Percentiles rank a stretch among this genome's conserved stretches.
These are phyloP conservation scores for Pholiota microspora DNA, from an alignment of 768 basidiomycete genomes.

Conservation along the genomic window DNA sequence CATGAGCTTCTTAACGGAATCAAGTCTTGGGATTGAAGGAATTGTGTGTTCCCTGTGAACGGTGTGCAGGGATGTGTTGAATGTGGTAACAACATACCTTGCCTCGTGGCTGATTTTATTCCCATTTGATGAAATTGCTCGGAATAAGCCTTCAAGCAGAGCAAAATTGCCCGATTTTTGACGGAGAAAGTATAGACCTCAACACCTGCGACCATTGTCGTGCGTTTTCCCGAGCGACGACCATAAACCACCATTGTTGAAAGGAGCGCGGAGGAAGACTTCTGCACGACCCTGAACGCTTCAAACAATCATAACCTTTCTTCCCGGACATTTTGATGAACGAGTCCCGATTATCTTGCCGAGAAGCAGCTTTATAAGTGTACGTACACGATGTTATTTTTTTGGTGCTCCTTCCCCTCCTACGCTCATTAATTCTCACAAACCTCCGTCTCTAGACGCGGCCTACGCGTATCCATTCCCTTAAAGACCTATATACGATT, in stretches of 20 bases:
- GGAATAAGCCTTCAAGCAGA: neutral
- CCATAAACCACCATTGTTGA: too few species aligned
- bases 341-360: slow-evolving; percentile 23
- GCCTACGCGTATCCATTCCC: neutral
- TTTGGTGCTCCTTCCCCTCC: slow-evolving; percentile 10
- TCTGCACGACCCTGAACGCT: neutral
- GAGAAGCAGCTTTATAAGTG: slow-evolving; percentile 22
- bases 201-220: neutral
- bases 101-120: slow-evolving; percentile 21
- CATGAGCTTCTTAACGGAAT: neutral
- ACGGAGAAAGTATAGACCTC: slow-evolving; percentile 6
- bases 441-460: neutral
- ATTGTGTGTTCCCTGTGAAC: neutral
- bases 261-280: neutral
- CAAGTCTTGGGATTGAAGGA: neutral
- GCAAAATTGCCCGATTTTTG: neutral
- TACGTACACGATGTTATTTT: slow-evolving; percentile 19
- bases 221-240: neutral
- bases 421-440: neutral
- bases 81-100: slow-evolving; percentile 1
- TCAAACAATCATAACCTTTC: slow-evolving; percentile 7
- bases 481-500: neutral
- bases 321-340: slow-evolving; percentile 4
- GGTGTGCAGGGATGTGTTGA: neutral
- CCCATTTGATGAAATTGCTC: slow-evolving; percentile 15